Conservation (phyloP, 2,329 filamentous ascomycete species). For the Fusarium albidum region DNA sequence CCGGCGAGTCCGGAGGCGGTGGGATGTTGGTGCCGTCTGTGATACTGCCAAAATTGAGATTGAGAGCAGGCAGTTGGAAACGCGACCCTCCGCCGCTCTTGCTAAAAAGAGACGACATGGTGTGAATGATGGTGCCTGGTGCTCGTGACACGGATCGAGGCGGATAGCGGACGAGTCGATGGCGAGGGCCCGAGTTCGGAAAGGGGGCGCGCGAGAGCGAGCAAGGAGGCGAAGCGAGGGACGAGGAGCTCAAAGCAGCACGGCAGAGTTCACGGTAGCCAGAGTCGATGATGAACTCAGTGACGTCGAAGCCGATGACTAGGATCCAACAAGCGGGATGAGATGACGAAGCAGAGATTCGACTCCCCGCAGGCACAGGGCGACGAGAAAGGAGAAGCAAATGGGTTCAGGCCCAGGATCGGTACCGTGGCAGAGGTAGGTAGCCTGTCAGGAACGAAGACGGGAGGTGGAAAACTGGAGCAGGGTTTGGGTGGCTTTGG, state of each 20-base stretch:
- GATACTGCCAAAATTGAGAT: constrained; percentile 66
- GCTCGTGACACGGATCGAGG: constrained; percentile 28
- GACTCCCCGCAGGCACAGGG: constrained; percentile 40
- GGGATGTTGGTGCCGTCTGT: constrained; percentile 70
- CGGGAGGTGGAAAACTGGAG: constrained; percentile 38
- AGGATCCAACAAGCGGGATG: constrained; percentile 27
- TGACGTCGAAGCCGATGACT: constrained; percentile 20
- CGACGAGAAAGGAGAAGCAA: constrained; percentile 38
- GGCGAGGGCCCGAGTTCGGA: constrained; percentile 19
- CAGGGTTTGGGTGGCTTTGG: constrained; percentile 38
- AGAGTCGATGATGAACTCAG: constrained; percentile 1
- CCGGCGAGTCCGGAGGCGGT: constrained; percentile 63
- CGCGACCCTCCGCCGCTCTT: constrained; percentile 43
- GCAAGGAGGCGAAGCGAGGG: constrained; percentile 9
- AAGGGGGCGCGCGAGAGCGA: constrained; percentile 19
- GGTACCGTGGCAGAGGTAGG: constrained; percentile 14
- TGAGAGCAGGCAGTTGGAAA: constrained; percentile 66
- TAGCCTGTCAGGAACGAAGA: constrained; percentile 32
- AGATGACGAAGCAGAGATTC: constrained; percentile 40
- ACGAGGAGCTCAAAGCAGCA: constrained; percentile 14
- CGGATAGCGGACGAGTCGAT: constrained; percentile 21
- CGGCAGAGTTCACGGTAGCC: constrained; percentile 6
- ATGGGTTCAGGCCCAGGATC: constrained; percentile 28
- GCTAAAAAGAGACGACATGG: constrained; percentile 45
- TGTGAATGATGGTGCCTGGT: constrained; percentile 12